A percentile compares a stretch with the other conserved stretches of the same genome.
Evolutionary conservation across 805 yeast genomes (phyloP).

Genomic region (Cyberlindnera bimundalis): DNA sequence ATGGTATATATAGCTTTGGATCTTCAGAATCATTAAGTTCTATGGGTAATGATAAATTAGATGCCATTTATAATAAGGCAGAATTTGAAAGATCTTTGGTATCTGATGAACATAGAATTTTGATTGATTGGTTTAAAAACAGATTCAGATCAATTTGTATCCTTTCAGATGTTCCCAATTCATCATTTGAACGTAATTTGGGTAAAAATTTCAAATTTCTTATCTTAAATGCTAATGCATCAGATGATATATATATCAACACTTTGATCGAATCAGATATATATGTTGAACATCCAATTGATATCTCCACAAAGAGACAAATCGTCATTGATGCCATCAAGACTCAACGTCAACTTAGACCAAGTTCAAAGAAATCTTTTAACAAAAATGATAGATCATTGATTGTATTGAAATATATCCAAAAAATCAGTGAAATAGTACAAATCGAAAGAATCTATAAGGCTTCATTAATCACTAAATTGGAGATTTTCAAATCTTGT

Average conservation of each 20-base stretch:
- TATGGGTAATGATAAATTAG: constrained; percentile 39
- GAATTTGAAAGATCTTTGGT: constrained; percentile 41
- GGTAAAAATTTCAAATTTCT: constrained; percentile 31
- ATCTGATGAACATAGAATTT: constrained; percentile 60
- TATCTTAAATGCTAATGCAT: constrained; percentile 39
- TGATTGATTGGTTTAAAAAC: constrained; percentile 65
- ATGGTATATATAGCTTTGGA: constrained; percentile 25
- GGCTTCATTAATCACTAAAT: constrained; percentile 32
- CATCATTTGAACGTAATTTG: constrained; percentile 21
- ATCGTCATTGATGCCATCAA: constrained; percentile 36
- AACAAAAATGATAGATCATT: constrained; percentile 39
- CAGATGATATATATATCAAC: constrained; percentile 43
- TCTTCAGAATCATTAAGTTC: not conserved
- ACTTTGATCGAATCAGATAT: constrained; percentile 46
- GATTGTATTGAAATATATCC: constrained; percentile 47
- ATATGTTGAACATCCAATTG: constrained; percentile 53
- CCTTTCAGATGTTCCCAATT: constrained; percentile 45
- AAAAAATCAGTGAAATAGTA: constrained; percentile 52
- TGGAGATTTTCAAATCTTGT: constrained; percentile 14
- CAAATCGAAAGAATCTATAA: constrained; percentile 65
- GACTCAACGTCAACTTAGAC: constrained; percentile 26
- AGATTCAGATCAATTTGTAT: constrained; percentile 61
- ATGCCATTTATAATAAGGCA: constrained; percentile 47
- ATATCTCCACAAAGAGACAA: constrained; percentile 36
- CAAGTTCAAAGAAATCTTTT: constrained; percentile 26